phyloP scores from a whole-genome alignment of 2,329 filamentous ascomycete species.

The Aspergillus fructus region DNA sequence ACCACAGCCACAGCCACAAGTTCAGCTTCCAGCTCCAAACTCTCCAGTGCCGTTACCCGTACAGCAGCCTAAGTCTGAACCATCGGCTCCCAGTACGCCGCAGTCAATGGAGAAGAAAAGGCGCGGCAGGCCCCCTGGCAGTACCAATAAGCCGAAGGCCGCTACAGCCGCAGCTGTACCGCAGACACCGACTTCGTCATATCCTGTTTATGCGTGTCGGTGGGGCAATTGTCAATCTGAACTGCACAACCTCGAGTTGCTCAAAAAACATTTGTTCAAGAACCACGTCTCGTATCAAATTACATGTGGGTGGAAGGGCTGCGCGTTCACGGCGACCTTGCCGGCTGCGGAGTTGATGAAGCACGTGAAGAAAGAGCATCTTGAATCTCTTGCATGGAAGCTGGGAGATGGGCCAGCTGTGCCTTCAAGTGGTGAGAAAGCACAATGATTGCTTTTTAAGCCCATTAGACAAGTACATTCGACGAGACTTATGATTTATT shows the following conservation, averaged over 20 bases:
- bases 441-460: conserved; percentile 25
- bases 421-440: conserved; percentile 55
- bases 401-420: conserved; percentile 60
- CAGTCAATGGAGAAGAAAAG: conserved; percentile 14
- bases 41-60: not conserved
- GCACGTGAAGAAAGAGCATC: conserved; percentile 54
- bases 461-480: conserved; percentile 4
- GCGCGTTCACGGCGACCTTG: conserved; percentile 17
- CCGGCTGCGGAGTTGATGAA: conserved; percentile 44
- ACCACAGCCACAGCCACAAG: not conserved
- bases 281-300: conserved; percentile 46
- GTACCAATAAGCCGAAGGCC: conserved; percentile 11
- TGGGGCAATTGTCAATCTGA: conserved; percentile 59
- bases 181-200: conserved; percentile 18
- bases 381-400: conserved; percentile 56
- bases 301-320: conserved; percentile 28
- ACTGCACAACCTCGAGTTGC: conserved; percentile 61
- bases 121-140: conserved; percentile 22
- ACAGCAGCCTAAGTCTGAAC: not conserved
- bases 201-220: conserved; percentile 54
- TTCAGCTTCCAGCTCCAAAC: not conserved
- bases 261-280: conserved; percentile 60
- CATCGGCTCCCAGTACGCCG: conserved; percentile 4
- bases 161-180: conserved; percentile 20
- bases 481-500: conserved; percentile 16